Conservation (phyloP, 805 yeast species). For the Yamadazyma akitaensis region DNA sequence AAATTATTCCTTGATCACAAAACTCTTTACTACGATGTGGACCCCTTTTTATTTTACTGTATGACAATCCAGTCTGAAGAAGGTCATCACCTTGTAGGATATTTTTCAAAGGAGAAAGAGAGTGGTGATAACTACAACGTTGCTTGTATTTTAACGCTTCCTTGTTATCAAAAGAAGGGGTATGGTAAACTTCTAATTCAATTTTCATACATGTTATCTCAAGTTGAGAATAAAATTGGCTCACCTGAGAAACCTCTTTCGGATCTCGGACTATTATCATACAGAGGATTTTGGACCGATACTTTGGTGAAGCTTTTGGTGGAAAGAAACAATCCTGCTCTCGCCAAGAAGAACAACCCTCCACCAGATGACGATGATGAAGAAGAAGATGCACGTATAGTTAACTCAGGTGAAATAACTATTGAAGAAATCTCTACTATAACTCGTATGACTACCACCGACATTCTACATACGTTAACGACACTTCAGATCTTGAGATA, state of each 20-base stretch:
- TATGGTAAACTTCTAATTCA: slow-evolving; percentile 90
- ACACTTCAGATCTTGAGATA: slow-evolving; percentile 86
- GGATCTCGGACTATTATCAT: slow-evolving; percentile 88
- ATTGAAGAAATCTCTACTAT: slow-evolving; percentile 85
- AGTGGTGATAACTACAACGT: slow-evolving; percentile 93
- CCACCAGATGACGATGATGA: slow-evolving; percentile 34
- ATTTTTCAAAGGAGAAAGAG: slow-evolving; percentile 95
- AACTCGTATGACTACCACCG: slow-evolving; percentile 95
- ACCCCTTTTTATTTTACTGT: slow-evolving; percentile 92
- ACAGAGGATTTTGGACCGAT: slow-evolving; percentile 96
- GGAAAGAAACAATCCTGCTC: slow-evolving; percentile 46
- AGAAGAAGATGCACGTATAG: slow-evolving; percentile 17
- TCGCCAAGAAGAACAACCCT: slow-evolving; percentile 37
- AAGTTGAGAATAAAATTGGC: slow-evolving; percentile 85
- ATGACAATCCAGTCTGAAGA: slow-evolving; percentile 87
- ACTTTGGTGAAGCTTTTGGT: slow-evolving; percentile 71
- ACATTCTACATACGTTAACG: slow-evolving; percentile 88
- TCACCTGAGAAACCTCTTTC: slow-evolving; percentile 97
- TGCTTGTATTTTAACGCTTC: slow-evolving; percentile 93
- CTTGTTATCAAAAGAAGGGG: slow-evolving; percentile 95
- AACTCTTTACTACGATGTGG: slow-evolving; percentile 95
- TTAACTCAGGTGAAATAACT: slow-evolving; percentile 50
- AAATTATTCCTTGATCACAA: slow-evolving; percentile 93
- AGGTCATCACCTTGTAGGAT: slow-evolving; percentile 96
- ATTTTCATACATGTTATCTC: slow-evolving; percentile 87